phyloP scores from a whole-genome alignment of 805 yeast genomes.

The Ogataea chonburiensis region DNA sequence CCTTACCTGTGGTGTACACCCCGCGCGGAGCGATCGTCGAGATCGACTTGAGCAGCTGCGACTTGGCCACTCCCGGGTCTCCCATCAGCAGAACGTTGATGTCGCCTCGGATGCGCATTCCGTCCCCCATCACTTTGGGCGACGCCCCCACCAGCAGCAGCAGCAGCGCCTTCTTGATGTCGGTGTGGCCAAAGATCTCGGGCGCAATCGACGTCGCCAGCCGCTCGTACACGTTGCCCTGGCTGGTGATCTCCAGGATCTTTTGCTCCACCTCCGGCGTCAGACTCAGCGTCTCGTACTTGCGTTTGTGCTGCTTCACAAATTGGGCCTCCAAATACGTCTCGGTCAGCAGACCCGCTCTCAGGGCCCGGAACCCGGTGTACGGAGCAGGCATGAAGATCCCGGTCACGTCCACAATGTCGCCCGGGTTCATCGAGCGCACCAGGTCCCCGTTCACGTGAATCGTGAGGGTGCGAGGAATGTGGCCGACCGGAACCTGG shows the following conservation, averaged over 20 bases:
- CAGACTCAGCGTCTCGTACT: slow-evolving; percentile 65
- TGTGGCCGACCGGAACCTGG: slow-evolving; percentile 98
- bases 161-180: slow-evolving; percentile 87
- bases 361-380: slow-evolving; percentile 89
- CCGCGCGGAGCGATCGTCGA: slow-evolving; percentile 94
- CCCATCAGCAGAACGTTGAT: slow-evolving; percentile 96
- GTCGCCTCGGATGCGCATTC: slow-evolving; percentile 96
- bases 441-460: slow-evolving; percentile 93
- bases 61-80: slow-evolving; percentile 99
- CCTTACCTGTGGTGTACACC: slow-evolving; percentile 96
- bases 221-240: slow-evolving; percentile 74
- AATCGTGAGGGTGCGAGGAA: slow-evolving; percentile 81
- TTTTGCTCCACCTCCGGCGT: slow-evolving; percentile 54
- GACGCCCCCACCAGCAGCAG: slow-evolving; percentile 92
- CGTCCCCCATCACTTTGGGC: slow-evolving; percentile 91
- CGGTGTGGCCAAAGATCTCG: slow-evolving; percentile 91
- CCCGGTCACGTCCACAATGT: slow-evolving; percentile 89
- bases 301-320: slow-evolving; percentile 84
- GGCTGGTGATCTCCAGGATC: slow-evolving; percentile 51
- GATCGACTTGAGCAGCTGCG: slow-evolving; percentile 89
- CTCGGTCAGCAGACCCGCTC: slow-evolving; percentile 92
- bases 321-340: slow-evolving; percentile 88
- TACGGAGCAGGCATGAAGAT: slow-evolving; percentile 92
- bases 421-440: slow-evolving; percentile 89
- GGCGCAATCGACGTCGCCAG: slow-evolving; percentile 93